phyloP scores from a whole-genome alignment of 2,329 filamentous ascomycete species.

The Bipolaris cookei region DNA sequence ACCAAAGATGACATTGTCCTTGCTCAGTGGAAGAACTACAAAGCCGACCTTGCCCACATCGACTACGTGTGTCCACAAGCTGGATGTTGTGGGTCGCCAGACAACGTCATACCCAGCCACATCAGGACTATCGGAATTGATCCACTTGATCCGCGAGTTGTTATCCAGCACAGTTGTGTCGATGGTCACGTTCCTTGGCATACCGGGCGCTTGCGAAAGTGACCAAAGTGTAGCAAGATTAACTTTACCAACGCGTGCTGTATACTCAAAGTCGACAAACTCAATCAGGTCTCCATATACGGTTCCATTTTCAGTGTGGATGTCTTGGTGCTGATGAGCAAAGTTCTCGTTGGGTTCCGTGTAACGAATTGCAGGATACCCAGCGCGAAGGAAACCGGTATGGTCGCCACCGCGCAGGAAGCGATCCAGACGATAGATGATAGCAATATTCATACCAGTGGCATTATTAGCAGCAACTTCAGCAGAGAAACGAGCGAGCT shows the following conservation, averaged over 20 bases:
- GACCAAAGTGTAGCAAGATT: constrained; percentile 63
- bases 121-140: constrained; percentile 48
- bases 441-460: constrained; percentile 62
- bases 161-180: constrained; percentile 58
- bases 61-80: constrained; percentile 58
- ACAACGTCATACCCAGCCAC: constrained; percentile 62
- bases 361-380: constrained; percentile 62
- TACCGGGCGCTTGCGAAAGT: constrained; percentile 59
- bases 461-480: constrained; percentile 61
- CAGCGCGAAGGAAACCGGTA: constrained; percentile 61
- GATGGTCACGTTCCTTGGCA: constrained; percentile 58
- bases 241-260: constrained; percentile 61
- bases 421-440: constrained; percentile 63
- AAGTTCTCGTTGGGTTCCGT: constrained; percentile 66
- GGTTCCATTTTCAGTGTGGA: constrained; percentile 57
- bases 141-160: constrained; percentile 59
- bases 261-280: constrained; percentile 64
- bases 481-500: constrained; percentile 62
- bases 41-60: constrained; percentile 57
- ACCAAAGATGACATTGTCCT: constrained; percentile 66
- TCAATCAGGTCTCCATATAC: constrained; percentile 63
- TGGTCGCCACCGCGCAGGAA: constrained; percentile 65
- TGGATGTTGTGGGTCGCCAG: constrained; percentile 59
- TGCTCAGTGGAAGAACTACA: constrained; percentile 58
- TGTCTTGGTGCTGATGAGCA: constrained; percentile 64